These are phyloP conservation scores for Ampelomyces quisqualis DNA, from an alignment of 2,329 filamentous ascomycete genomes.

Conservation along the genomic window DNA sequence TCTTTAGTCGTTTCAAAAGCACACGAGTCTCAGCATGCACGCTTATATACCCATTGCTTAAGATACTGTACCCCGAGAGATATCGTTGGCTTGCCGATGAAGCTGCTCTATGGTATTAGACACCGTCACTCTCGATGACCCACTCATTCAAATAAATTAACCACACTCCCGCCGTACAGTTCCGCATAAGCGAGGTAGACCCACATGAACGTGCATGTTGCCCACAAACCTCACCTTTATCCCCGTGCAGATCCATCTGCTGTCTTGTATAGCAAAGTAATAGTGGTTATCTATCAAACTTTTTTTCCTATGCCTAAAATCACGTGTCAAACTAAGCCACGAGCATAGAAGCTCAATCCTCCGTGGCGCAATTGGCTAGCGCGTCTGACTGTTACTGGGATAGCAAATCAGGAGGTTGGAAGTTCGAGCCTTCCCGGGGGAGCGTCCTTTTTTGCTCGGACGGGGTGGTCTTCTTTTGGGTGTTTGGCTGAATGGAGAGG, in stretches of 20 bases:
- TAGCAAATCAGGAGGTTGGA: conserved; percentile 35
- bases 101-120: too few species aligned
- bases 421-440: conserved; percentile 40
- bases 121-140: background rate
- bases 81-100: too few species aligned
- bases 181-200: conserved; percentile 12
- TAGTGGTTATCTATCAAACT: background rate
- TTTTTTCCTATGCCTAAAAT: conserved; percentile 4
- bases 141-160: background rate
- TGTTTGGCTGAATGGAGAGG: too few species aligned
- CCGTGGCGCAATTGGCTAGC: conserved; percentile 57
- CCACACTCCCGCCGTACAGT: background rate
- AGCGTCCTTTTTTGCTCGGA: conserved; percentile 25
- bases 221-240: background rate
- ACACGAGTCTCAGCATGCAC: too few species aligned
- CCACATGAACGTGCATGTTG: conserved; percentile 2
- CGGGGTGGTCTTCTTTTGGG: too few species aligned
- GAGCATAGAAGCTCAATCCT: conserved; percentile 30
- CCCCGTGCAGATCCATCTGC: too few species aligned
- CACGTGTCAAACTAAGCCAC: conserved; percentile 18
- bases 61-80: too few species aligned
- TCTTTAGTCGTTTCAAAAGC: too few species aligned
- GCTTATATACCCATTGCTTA: too few species aligned
- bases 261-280: too few species aligned
- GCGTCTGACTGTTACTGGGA: conserved; percentile 59